Base-by-base conservation (phyloP, 164 flowering plant genomes). In the Tetracentron sinense region DNA sequence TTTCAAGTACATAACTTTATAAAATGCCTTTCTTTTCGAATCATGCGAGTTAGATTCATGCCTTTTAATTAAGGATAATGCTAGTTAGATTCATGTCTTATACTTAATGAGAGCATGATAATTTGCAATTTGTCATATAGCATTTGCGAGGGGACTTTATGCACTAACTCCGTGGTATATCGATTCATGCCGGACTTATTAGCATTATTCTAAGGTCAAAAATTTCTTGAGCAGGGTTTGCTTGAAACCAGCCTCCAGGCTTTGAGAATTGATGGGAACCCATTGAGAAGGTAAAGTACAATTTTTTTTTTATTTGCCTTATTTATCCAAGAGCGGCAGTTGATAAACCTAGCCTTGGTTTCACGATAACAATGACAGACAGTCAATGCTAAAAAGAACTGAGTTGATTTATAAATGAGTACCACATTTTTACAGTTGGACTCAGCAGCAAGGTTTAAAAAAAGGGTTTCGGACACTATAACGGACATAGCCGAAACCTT, bases 211-310 rank as follows among this genome's bases (percentile, higher is more conserved):
- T 58, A 60, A 54, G 20, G 17, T 8, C n/a, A 26, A 49, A 35
- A n/a, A n/a, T 72, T 74, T 58, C 29, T 69, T 69, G 30, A 42
- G 48, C 89, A 93, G 98, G 92, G 99, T 54, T 77, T 91, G 63
- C 90, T 91, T 72, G 99, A 91, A 74, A 69, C 83, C 22, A 89
- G 61, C 74, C 77, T 94, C 53, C 96, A 88, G 74, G 96, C 75
- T 19, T 72, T 91, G 63, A 83, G 85, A 78, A 90, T 94, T 57
- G 96, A 85, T 63, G 96, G 99, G 60, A 94, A 94, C 75, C 96
- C 97, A 61, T 65, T 91, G 62, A 81, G 96, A 84, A 94, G 96
- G 99, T 91, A 81, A 4, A 8, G 7, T 38, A 21, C 16, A 11
- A 28, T 25, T 55, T 54, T 29, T 54, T 21, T 7, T 54, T 29